Base-by-base conservation (phyloP, 805 yeast species). In the Saccharomycopsis sp. region DNA sequence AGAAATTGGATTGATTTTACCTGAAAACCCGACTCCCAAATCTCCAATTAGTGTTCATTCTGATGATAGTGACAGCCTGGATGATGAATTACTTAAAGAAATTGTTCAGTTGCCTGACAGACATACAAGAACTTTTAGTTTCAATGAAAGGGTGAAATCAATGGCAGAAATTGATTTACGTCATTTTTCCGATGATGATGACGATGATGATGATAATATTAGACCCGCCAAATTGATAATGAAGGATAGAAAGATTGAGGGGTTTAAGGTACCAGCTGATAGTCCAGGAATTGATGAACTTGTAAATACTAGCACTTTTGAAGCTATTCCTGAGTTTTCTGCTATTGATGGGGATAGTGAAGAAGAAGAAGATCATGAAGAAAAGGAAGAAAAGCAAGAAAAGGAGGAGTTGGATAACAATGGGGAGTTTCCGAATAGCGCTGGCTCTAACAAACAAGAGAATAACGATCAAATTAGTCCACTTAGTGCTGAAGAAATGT, bases 121-220 rank as follows among this genome's bases (percentile, higher is more conserved):
- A 27, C 22, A 17, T 14, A 35, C 16, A 19, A 11, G 42, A 35
- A 14, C 32, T 26, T 43, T 44, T 29, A 34, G 41, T 35, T 40
- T 44, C 21, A 44, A 44, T 31, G 44, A 44, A 26, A 44, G 27
- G 26, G 39, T 44, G 16, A 32, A 32, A 40, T 21, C 36, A 4
- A 35, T 40, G 40, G 44, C 40, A 22, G 44, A 44, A 26, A 44
- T 39, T 31, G 44, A 44, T 13, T 7, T 44, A 22, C n/a, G 41
- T 16, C n/a, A 33, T 4, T 29, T 44, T 33, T 38, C 44, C 4
- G 44, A 43, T n/a, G 32, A 28, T 21, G 38, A 33, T 4, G 37
- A 38, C 4, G 41, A 38, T 6, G 36, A 38, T 16, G 35, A 26
- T 6, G 47, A 47, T 24, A 17, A 16, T 11, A 38, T n/a, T n/a